Percentiles rank a stretch among this genome's conserved stretches.
Evolutionary conservation across 306 rosid species (phyloP).

Genomic region (Quercus dentata): DNA sequence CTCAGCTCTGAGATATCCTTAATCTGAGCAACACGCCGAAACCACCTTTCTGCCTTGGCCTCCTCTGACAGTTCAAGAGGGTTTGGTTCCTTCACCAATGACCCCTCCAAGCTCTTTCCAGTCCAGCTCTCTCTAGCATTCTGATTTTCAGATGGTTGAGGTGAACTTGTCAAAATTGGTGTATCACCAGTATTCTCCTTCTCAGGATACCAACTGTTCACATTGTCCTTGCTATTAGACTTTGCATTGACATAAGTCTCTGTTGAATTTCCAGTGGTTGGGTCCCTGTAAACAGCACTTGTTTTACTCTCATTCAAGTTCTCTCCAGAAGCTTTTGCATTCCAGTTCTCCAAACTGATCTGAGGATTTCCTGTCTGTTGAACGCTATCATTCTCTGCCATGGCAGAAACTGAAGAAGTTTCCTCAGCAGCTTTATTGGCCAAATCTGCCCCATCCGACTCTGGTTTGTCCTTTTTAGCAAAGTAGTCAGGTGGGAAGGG

Average conservation of each 20-base stretch:
- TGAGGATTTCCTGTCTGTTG: slow-evolving; percentile 22
- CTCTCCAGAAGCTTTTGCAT: slow-evolving; percentile 24
- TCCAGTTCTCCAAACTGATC: slow-evolving; percentile 16
- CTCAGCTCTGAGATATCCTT: slow-evolving; percentile 96
- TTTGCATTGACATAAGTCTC: slow-evolving; percentile 16
- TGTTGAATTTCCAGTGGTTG: slow-evolving; percentile 30
- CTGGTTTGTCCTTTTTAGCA: slow-evolving; percentile 54
- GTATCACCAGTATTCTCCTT: slow-evolving; percentile 12
- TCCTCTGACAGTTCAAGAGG: slow-evolving; percentile 98
- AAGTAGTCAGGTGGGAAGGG: slow-evolving; percentile 95
- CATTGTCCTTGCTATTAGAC: not conserved
- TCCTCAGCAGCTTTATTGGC: slow-evolving; percentile 10
- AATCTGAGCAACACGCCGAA: slow-evolving; percentile 89
- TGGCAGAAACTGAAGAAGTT: slow-evolving; percentile 7
- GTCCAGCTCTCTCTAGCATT: slow-evolving; percentile 50
- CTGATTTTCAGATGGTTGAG: slow-evolving; percentile 35
- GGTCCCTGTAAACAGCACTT: slow-evolving; percentile 21
- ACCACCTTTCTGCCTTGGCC: slow-evolving; percentile 98
- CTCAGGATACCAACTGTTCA: slow-evolving; percentile 7
- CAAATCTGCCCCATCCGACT: slow-evolving; percentile 32
- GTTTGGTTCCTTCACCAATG: slow-evolving; percentile 90
- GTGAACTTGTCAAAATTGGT: slow-evolving; percentile 28
- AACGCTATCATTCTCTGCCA: slow-evolving; percentile 16
- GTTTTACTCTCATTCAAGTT: slow-evolving; percentile 22
- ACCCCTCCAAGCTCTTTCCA: slow-evolving; percentile 93